Evolutionary conservation across 768 basidiomycete genomes (phyloP).

Genomic region (Crucibulum laeve): DNA sequence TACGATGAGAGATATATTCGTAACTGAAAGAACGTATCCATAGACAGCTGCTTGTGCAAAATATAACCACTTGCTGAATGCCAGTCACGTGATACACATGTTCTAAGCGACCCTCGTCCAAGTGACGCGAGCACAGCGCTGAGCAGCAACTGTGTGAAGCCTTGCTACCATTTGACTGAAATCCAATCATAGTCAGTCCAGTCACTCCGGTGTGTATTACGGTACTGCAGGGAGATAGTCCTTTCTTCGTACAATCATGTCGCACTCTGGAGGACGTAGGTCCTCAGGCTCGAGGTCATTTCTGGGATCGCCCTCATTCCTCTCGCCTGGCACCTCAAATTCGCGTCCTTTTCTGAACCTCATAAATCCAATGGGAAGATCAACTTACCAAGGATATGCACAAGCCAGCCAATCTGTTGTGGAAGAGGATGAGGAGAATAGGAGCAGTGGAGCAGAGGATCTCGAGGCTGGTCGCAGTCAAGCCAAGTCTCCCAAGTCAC

Average conservation of each 20-base stretch:
- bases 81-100: no score
- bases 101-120: no score
- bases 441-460: constrained; percentile 43
- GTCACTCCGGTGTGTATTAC: no score
- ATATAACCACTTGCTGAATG: no score
- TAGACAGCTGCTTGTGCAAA: no score
- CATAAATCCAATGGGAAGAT: constrained; percentile 75
- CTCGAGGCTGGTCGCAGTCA: constrained; percentile 57
- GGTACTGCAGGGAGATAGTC: no score
- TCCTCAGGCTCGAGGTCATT: constrained; percentile 25
- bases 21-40: no score
- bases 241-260: constrained; percentile 19
- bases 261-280: constrained; percentile 9
- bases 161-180: no score
- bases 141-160: no score
- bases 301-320: constrained; percentile 31
- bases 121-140: no score
- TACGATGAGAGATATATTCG: no score
- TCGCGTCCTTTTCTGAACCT: constrained; percentile 79
- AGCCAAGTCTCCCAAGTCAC: constrained; percentile 27
- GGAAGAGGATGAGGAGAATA: constrained; percentile 67
- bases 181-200: no score
- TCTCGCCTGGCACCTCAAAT: constrained; percentile 38
- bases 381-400: constrained; percentile 72
- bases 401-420: constrained; percentile 67